Conservation (phyloP, 441 rosid species). For the Populus trichocarpa region DNA sequence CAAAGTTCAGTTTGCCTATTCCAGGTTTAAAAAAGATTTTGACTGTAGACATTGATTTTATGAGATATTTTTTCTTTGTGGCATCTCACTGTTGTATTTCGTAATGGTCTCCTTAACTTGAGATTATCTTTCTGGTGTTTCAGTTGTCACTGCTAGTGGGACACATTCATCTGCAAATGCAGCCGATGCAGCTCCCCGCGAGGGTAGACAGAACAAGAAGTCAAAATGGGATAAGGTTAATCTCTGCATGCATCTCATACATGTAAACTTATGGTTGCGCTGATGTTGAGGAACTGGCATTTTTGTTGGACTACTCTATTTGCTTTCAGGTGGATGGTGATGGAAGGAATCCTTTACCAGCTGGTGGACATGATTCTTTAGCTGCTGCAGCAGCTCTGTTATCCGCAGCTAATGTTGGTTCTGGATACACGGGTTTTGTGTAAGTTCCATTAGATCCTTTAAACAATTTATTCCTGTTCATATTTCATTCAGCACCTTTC, state of each 20-base stretch:
- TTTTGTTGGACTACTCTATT: background rate
- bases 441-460: constrained; percentile 36
- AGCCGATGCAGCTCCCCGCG: constrained; percentile 52
- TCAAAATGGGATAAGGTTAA: constrained; percentile 98
- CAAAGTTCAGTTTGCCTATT: constrained; percentile 62
- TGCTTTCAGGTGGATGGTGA: constrained; percentile 77
- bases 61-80: background rate
- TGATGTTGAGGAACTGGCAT: constrained; percentile 1
- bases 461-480: background rate
- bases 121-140: constrained; percentile 27
- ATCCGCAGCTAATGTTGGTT: constrained; percentile 75
- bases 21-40: constrained; percentile 43
- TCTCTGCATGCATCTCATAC: constrained; percentile 8
- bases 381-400: constrained; percentile 47
- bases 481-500: background rate
- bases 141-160: constrained; percentile 47
- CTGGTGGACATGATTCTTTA: constrained; percentile 60
- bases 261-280: background rate
- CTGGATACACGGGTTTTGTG: constrained; percentile 92
- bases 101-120: constrained; percentile 12
- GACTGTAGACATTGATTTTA: background rate
- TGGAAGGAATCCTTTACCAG: constrained; percentile 40
- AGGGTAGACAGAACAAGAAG: constrained; percentile 82
- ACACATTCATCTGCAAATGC: constrained; percentile 43
- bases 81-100: background rate